Evolutionary conservation across 495 filamentous ascomycete species (phyloP).

Genomic region (Trichoderma erinaceum): DNA sequence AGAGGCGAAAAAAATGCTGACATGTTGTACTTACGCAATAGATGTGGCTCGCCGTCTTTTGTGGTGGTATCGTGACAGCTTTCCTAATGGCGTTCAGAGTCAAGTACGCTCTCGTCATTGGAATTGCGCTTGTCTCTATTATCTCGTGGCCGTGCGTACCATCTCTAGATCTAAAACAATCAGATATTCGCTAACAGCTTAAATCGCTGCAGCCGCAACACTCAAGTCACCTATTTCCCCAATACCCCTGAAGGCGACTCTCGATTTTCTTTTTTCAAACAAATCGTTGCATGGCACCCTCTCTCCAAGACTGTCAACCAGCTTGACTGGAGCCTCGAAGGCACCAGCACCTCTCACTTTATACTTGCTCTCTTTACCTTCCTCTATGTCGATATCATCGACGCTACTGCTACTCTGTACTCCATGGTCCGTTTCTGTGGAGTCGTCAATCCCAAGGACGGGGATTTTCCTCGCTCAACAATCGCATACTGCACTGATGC

Average conservation of each 20-base stretch:
- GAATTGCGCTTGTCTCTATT: slow-evolving; percentile 74
- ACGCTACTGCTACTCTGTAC: slow-evolving; percentile 61
- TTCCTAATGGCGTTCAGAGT: slow-evolving; percentile 75
- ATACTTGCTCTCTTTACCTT: slow-evolving; percentile 75
- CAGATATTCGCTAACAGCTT: not conserved
- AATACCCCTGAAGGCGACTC: slow-evolving; percentile 56
- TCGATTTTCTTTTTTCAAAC: slow-evolving; percentile 70
- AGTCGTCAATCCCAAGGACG: slow-evolving; percentile 47
- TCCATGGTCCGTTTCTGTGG: slow-evolving; percentile 76
- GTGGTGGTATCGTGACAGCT: slow-evolving; percentile 68
- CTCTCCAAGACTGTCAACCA: slow-evolving; percentile 59
- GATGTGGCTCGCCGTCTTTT: slow-evolving; percentile 74
- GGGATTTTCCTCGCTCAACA: slow-evolving; percentile 60
- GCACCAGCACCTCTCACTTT: slow-evolving; percentile 50
- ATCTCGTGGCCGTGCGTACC: slow-evolving; percentile 60
- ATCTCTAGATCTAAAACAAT: slow-evolving; percentile 22
- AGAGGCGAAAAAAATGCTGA: not conserved
- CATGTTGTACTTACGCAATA: slow-evolving; percentile 19
- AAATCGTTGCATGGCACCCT: slow-evolving; percentile 71
- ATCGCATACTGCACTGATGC: slow-evolving; percentile 45
- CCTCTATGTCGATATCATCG: slow-evolving; percentile 77
- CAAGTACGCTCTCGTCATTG: slow-evolving; percentile 74
- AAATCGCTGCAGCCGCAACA: slow-evolving; percentile 39
- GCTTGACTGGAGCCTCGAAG: slow-evolving; percentile 60
- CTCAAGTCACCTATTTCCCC: slow-evolving; percentile 73